These are phyloP conservation scores for Candolleomyces aberdarensis DNA, from an alignment of 768 basidiomycete genomes.

Conservation along the genomic window DNA sequence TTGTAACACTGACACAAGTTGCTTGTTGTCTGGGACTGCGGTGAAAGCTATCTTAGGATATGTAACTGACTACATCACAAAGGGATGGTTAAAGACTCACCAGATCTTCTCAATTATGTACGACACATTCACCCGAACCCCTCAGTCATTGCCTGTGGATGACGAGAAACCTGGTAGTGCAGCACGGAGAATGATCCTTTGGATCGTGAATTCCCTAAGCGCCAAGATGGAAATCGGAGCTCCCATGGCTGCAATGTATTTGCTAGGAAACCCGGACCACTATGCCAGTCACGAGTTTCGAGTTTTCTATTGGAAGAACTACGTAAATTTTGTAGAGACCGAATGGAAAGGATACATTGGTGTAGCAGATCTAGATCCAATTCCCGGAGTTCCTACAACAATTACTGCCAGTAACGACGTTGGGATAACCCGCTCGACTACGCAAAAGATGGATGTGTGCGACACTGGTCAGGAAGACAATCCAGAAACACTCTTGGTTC, in stretches of 20 bases:
- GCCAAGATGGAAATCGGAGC: constrained; percentile 24
- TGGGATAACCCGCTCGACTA: too few species aligned
- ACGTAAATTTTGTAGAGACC: neutral
- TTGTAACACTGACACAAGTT: constrained; percentile 38
- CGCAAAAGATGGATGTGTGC: too few species aligned
- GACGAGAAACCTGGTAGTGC: constrained; percentile 5
- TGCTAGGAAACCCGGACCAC: constrained; percentile 25
- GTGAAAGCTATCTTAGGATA: constrained; percentile 37
- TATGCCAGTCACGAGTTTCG: constrained; percentile 26
- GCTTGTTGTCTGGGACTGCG: constrained; percentile 35
- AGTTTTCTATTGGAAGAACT: constrained; percentile 21
- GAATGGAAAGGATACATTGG: neutral
- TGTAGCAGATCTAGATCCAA: too few species aligned
- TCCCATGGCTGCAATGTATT: constrained; percentile 23
- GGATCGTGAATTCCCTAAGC: constrained; percentile 25
- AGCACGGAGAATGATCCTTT: neutral
- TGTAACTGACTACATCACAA: constrained; percentile 43
- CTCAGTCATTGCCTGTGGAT: neutral
- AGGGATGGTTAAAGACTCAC: constrained; percentile 35
- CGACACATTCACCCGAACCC: constrained; percentile 21
- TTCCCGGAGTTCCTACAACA: neutral
- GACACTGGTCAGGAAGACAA: too few species aligned
- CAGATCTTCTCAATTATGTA: constrained; percentile 31
- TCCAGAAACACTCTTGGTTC: neutral
- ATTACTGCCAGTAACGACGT: too few species aligned